These are phyloP conservation scores for Pelargonium australe DNA, from an alignment of 441 rosid genomes.

Conservation along the genomic window DNA sequence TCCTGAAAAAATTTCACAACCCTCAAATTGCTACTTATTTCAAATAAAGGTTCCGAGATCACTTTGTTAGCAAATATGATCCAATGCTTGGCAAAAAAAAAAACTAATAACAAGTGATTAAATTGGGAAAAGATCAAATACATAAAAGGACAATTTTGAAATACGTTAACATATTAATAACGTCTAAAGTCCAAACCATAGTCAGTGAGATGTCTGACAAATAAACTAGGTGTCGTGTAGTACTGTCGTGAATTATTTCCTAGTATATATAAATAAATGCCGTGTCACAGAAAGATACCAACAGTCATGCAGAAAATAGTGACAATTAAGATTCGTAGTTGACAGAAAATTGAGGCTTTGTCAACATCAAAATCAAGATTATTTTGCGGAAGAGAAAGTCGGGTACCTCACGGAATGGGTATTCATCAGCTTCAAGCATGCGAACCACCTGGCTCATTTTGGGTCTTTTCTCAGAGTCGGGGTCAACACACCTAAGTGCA, in stretches of 20 bases:
- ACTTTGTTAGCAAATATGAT: no score
- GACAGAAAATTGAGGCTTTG: no score
- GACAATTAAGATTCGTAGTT: not conserved
- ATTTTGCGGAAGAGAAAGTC: no score
- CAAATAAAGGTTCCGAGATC: no score
- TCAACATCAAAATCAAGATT: no score
- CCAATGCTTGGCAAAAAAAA: no score
- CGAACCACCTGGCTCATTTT: conserved; percentile 93
- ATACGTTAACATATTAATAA: not conserved
- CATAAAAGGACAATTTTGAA: no score
- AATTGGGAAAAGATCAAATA: no score
- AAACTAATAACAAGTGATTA: no score
- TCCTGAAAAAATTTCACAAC: conserved; percentile 41
- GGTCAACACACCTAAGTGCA: conserved; percentile 92
- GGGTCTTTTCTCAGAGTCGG: conserved; percentile 81
- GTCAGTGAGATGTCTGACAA: not conserved
- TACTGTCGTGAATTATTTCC: no score
- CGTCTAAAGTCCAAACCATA: not conserved
- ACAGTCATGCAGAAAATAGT: not conserved
- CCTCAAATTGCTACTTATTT: not conserved
- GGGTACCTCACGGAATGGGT: conserved; percentile 59
- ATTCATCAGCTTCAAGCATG: conserved; percentile 90
- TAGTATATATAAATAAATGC: no score
- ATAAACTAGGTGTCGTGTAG: no score
- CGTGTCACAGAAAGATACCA: not conserved